phyloP scores from a whole-genome alignment of 164 flowering plant species.

The Magnolia sinica region DNA sequence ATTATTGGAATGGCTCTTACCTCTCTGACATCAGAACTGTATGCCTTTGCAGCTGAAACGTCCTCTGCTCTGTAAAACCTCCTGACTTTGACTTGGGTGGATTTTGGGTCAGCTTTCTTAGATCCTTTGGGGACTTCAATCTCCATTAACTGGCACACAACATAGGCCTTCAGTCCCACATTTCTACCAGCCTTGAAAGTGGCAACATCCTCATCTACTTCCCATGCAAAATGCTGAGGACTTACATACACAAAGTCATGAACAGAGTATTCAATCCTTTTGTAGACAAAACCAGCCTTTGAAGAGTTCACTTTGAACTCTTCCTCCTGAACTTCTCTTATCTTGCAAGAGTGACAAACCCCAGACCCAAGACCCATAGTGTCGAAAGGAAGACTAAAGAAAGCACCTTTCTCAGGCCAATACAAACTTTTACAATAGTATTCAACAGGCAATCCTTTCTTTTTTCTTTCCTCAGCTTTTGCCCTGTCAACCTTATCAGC shows the following conservation, averaged over 20 bases:
- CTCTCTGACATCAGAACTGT: conserved; percentile 79
- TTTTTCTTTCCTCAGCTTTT: conserved; percentile 74
- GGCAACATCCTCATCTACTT: conserved; percentile 27
- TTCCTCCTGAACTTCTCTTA: conserved; percentile 34
- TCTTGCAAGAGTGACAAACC: conserved; percentile 55
- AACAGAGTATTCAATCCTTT: conserved; percentile 51
- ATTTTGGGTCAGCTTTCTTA: conserved; percentile 28
- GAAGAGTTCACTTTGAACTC: conserved; percentile 42
- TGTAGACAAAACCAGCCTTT: conserved; percentile 39
- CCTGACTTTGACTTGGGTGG: conserved; percentile 51
- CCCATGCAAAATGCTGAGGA: conserved; percentile 43
- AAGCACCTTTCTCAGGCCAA: conserved; percentile 84
- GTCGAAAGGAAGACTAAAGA: conserved; percentile 48
- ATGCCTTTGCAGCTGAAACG: conserved; percentile 75
- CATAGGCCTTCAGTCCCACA: conserved; percentile 80
- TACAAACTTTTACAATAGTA: conserved; percentile 88
- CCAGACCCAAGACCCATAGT: conserved; percentile 77
- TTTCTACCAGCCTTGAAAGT: conserved; percentile 78
- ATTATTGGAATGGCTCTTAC: conserved; percentile 27
- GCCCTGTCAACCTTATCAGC: conserved; percentile 48
- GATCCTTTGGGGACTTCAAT: conserved; percentile 34
- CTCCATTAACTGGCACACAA: conserved; percentile 70
- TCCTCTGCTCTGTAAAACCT: conserved; percentile 96
- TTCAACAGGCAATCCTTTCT: conserved; percentile 65
- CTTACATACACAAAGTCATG: conserved; percentile 70